Evolutionary conservation across 768 basidiomycete species (phyloP), one percentile per base, ranked within the genome.

Genomic region (Bullera alba): DNA sequence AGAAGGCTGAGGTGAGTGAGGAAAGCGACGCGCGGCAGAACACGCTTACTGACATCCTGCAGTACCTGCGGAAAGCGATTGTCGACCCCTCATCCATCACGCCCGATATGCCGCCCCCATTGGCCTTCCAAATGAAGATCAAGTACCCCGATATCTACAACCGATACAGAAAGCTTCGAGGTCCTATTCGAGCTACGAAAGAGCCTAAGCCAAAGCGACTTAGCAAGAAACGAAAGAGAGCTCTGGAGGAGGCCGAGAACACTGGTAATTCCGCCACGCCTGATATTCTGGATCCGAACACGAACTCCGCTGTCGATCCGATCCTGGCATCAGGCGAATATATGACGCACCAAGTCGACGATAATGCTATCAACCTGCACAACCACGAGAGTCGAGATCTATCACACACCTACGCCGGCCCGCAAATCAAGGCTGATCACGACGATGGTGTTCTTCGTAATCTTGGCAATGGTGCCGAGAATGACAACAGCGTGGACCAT

Each of bases 61-160:
- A 51, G 53, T 57, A 58, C 29, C 35, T 57, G 4, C 42, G 48
- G 16, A 57, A 43, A 34, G 53, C 47, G 10, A 35, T 41, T 19
- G 52, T 55, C 12, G 57, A 59, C 42, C 60, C 57, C 4, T 42
- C 48, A 17, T 29, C 45, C 6, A 25, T 56, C 4, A 41, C 46
- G 5, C 53, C 54, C 3, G 56, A 61, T 48, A 37, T 56, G 45
- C 67, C 67, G 2, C 67, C 67, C 6, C 48, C 64, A 8, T 23
- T 65, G 5, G 59, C 60, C 0, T 44, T 60, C 30, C 46, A 53
- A 5, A 42, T 59, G 4, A 54, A 61, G 26, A 63, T 69, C 48
- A 65, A 65, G 48, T 69, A 69, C 41, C 61, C 67, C 21, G 67
- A 65, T 41, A 54, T 69, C 26, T 69, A 69, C 47, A 69, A 69